Evolutionary conservation across 208 protist species (phyloP).

Genomic region (Porcisia hertigi): DNA sequence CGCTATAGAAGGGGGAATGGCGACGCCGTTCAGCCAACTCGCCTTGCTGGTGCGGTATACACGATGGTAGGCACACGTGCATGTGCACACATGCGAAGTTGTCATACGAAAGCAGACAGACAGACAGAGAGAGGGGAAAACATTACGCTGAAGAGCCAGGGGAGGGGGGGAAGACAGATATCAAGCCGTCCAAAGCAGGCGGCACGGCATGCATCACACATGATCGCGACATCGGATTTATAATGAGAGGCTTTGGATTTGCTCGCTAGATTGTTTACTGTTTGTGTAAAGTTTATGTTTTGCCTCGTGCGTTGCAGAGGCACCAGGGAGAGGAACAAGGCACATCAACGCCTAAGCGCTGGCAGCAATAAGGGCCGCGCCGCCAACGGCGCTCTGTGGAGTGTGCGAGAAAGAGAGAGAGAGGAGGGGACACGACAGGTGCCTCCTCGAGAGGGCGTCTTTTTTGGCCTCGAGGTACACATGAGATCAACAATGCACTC

Average conservation of each 20-base stretch:
- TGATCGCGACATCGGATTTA: too few relatives aligned
- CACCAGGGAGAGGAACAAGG: too few relatives aligned
- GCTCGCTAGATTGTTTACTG: too few relatives aligned
- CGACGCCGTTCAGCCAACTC: neutral
- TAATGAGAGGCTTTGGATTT: too few relatives aligned
- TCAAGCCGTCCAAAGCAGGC: neutral
- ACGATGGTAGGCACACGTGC: neutral
- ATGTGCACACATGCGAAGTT: neutral
- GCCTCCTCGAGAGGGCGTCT: neutral
- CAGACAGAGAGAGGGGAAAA: neutral
- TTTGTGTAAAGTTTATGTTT: too few relatives aligned
- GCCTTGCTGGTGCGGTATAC: neutral
- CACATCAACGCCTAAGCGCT: too few relatives aligned
- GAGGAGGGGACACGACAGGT: too few relatives aligned
- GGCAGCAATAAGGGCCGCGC: too few relatives aligned
- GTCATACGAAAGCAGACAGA: neutral
- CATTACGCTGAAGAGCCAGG: neutral
- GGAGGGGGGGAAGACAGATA: neutral
- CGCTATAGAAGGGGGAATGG: neutral
- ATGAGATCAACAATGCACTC: neutral
- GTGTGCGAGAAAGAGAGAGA: too few relatives aligned
- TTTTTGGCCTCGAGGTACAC: neutral
- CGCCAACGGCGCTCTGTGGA: neutral
- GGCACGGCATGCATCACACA: neutral
- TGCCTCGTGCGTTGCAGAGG: too few relatives aligned